These are phyloP conservation scores for Sclerotinia borealis DNA, from an alignment of 2,329 filamentous ascomycete species.

Conservation along the genomic window DNA sequence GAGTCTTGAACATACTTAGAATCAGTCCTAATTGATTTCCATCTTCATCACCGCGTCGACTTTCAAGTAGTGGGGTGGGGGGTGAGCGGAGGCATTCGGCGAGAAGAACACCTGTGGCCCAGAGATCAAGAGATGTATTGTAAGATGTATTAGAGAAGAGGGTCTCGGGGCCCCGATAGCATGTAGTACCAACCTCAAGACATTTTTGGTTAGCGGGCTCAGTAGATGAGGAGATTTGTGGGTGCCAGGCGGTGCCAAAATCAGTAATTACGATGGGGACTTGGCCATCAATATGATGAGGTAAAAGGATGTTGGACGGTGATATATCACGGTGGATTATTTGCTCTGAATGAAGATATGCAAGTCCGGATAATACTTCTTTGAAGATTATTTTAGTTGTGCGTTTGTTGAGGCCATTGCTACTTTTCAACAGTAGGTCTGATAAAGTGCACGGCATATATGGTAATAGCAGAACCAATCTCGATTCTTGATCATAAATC, in stretches of 20 bases:
- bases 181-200: slow-evolving; percentile 87
- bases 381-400: slow-evolving; percentile 42
- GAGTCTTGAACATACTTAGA: slow-evolving; percentile 82
- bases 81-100: slow-evolving; percentile 61
- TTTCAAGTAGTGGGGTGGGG: slow-evolving; percentile 70
- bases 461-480: slow-evolving; percentile 77
- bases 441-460: slow-evolving; percentile 71
- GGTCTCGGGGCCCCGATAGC: slow-evolving; percentile 84
- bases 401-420: slow-evolving; percentile 29
- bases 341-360: slow-evolving; percentile 62
- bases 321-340: slow-evolving; percentile 95
- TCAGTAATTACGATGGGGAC: slow-evolving; percentile 79
- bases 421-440: slow-evolving; percentile 51
- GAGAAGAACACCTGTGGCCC: slow-evolving; percentile 79
- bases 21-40: slow-evolving; percentile 90
- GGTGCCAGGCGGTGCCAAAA: slow-evolving; percentile 88
- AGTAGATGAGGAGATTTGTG: slow-evolving; percentile 41
- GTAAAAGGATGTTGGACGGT: slow-evolving; percentile 78
- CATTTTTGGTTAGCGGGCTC: slow-evolving; percentile 69
- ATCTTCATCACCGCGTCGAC: slow-evolving; percentile 64
- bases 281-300: slow-evolving; percentile 41
- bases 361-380: slow-evolving; percentile 66
- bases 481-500: slow-evolving; percentile 64
- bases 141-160: slow-evolving; percentile 80
- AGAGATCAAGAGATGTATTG: slow-evolving; percentile 71